Evolutionary conservation across 1,284 basidiomycete genomes (phyloP).

Genomic region (Psilocybe mexicana): DNA sequence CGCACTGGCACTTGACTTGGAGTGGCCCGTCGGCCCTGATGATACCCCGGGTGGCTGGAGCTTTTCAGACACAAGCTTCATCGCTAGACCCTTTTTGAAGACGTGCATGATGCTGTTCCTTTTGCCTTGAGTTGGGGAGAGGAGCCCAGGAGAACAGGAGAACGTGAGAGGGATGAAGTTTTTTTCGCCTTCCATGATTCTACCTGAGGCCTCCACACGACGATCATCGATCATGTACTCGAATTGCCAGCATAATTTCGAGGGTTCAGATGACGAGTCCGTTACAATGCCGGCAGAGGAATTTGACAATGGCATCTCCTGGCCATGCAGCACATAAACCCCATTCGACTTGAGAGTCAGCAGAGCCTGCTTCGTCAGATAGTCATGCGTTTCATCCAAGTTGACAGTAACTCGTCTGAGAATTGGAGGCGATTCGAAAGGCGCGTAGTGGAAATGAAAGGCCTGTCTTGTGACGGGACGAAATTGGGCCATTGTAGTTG

Average conservation of each 20-base stretch:
- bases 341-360: constrained; percentile 68
- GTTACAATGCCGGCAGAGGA: constrained; percentile 1
- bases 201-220: constrained; percentile 44
- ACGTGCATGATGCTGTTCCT: constrained; percentile 68
- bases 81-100: constrained; percentile 63
- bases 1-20: too few relatives aligned
- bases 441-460: constrained; percentile 70
- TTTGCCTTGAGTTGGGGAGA: constrained; percentile 64
- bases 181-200: constrained; percentile 62
- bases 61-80: constrained; percentile 61
- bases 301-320: constrained; percentile 41
- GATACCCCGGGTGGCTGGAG: constrained; percentile 42
- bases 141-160: constrained; percentile 67
- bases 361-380: constrained; percentile 69
- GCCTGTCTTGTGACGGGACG: constrained; percentile 55
- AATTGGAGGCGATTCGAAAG: constrained; percentile 67
- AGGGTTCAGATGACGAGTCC: constrained; percentile 23
- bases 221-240: constrained; percentile 73
- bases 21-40: background rate
- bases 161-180: constrained; percentile 69
- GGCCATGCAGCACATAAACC: constrained; percentile 70
- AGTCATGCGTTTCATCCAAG: constrained; percentile 66
- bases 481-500: constrained; percentile 58
- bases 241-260: constrained; percentile 68
- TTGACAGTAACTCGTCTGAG: constrained; percentile 66